Base-by-base conservation (phyloP, 2,329 filamentous ascomycete genomes). In the Stagonosporopsis cucurbitacearum region DNA sequence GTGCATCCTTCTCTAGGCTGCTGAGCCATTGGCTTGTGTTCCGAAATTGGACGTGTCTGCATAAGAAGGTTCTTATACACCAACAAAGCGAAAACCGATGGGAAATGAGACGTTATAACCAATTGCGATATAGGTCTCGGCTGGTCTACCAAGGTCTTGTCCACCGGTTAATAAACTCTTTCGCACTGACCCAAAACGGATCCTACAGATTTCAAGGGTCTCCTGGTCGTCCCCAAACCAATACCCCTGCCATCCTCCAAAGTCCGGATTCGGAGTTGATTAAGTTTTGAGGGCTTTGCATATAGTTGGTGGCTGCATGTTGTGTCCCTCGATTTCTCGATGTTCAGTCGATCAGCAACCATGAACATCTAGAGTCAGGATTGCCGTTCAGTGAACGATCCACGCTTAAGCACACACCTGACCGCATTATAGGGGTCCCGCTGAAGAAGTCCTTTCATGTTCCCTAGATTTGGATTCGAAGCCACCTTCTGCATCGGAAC, bases 101-200 rank as follows among this genome's bases (percentile, higher is more conserved):
- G 13, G 44, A 43, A 26, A 54, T 43, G 43, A 43, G 44, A 19
- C 17, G 20, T 30, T 39, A 54, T 48, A 48, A 17, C 20, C 15
- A 39, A 33, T 20, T 22, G 25, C 22, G 15, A 33, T 54, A 54
- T 54, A 35, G n/a, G 32, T 44, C 45, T 42, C 44, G 26, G 45
- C n/a, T 35, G 20, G 30, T 32, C 22, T 30, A 23, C 30, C 26
- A 44, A 17, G 17, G 7, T 11, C 15, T 44, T 23, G 30, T 39
- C 44, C 39, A 49, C 51, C 51, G 45, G 51, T 28, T 49, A 54
- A 54, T 54, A 22, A 44, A 48, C 32, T 43, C 17, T 33, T 44
- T 48, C n/a, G 19, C 12, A 33, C 25, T 44, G 33, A 40, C 51
- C 44, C 51, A 44, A 44, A 49, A 40, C 39, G 45, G 45, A 12